Percentiles rank a stretch among this genome's conserved stretches.
Conservation (phyloP, 805 yeast species). For the Pichia scutulata region DNA sequence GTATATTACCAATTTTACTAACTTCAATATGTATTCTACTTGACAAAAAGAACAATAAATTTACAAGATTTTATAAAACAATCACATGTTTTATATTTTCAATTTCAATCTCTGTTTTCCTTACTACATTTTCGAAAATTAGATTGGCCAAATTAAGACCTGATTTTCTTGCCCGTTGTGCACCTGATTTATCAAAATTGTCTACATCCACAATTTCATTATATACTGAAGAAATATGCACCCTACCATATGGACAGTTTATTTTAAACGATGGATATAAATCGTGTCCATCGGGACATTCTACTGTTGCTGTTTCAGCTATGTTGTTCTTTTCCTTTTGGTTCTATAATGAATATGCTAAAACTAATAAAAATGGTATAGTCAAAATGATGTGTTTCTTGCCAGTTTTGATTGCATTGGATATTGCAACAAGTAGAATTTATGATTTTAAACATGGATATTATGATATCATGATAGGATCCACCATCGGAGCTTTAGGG, state of each 20-base stretch:
- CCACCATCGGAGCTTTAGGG: conserved; percentile 20
- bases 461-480: conserved; percentile 69
- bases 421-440: conserved; percentile 47
- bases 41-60: conserved; percentile 20
- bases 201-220: conserved; percentile 5
- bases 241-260: conserved; percentile 27
- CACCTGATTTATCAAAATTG: conserved; percentile 14
- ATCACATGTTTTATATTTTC: conserved; percentile 32
- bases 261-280: conserved; percentile 56
- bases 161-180: conserved; percentile 78
- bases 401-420: conserved; percentile 30
- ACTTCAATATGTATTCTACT: conserved; percentile 15
- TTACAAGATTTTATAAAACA: conserved; percentile 33
- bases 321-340: conserved; percentile 50
- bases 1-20: conserved; percentile 31
- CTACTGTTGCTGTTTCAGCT: conserved; percentile 63
- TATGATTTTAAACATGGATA: conserved; percentile 91
- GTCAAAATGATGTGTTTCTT: conserved; percentile 19
- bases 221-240: conserved; percentile 27
- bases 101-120: conserved; percentile 38
- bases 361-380: background rate
- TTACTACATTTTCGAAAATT: conserved; percentile 69
- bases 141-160: conserved; percentile 85
- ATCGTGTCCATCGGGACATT: conserved; percentile 77
- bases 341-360: conserved; percentile 16